phyloP scores from a whole-genome alignment of 257 asterid genomes.

The Solanum phureja region DNA sequence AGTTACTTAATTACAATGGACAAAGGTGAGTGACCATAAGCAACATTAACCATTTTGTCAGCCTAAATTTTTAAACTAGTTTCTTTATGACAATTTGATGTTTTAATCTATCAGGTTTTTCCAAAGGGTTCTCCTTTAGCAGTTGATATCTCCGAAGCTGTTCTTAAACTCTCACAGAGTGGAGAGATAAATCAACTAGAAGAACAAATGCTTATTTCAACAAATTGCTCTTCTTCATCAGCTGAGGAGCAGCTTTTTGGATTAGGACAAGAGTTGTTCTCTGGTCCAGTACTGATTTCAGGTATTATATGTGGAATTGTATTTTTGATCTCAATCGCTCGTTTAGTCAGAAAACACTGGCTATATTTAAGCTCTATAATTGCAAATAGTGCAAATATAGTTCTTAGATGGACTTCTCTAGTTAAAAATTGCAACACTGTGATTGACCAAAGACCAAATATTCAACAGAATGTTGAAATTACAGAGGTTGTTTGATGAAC shows the following conservation, averaged over 20 bases:
- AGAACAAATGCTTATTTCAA: slow-evolving; percentile 15
- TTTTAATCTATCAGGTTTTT: slow-evolving; percentile 28
- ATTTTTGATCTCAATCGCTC: slow-evolving; percentile 2
- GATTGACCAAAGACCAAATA: neutral
- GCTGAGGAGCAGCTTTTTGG: neutral
- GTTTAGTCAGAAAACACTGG: neutral
- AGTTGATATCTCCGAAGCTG: slow-evolving; percentile 42
- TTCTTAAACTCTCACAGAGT: slow-evolving; percentile 35
- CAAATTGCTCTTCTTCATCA: slow-evolving; percentile 20
- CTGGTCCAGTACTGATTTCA: slow-evolving; percentile 21
- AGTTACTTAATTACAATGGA: neutral
- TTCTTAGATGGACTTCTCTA: slow-evolving; percentile 4
- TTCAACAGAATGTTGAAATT: neutral
- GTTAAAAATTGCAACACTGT: neutral
- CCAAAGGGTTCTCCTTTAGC: slow-evolving; percentile 43
- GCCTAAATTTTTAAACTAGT: neutral
- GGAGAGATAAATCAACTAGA: slow-evolving; percentile 34
- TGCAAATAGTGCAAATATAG: neutral
- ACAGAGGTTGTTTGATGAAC: neutral
- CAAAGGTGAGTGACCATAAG: neutral
- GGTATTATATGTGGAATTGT: slow-evolving; percentile 14
- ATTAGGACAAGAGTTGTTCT: slow-evolving; percentile 32
- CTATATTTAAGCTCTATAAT: neutral
- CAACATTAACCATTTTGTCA: neutral
- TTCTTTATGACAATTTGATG: neutral